phyloP scores from a whole-genome alignment of 768 basidiomycete species.

The Ephemerocybe angulata region DNA sequence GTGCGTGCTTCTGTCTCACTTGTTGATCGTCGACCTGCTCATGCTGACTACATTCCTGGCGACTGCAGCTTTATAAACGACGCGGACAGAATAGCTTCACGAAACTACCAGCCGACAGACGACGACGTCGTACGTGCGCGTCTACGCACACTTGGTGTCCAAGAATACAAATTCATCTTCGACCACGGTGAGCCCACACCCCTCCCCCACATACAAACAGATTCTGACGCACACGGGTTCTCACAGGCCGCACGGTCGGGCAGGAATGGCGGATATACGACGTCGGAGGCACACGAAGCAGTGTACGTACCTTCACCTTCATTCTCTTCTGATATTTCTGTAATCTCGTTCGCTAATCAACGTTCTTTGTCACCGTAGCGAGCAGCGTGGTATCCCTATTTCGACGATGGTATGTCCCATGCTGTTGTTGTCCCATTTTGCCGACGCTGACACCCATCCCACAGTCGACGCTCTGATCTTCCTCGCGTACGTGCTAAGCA shows the following conservation, averaged over 20 bases:
- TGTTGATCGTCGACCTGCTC: conserved; percentile 4
- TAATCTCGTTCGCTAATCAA: background rate
- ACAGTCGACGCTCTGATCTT: conserved; percentile 79
- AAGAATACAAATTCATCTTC: conserved; percentile 67
- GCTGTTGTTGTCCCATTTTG: background rate
- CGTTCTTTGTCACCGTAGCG: conserved; percentile 39
- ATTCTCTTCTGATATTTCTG: no score
- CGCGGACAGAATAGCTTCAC: conserved; percentile 57
- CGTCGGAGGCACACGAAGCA: conserved; percentile 71
- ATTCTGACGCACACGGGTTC: background rate
- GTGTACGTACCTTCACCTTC: conserved; percentile 38
- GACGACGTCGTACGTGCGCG: conserved; percentile 78
- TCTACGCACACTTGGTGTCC: conserved; percentile 72
- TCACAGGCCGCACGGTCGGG: conserved; percentile 54
- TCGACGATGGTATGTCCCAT: conserved; percentile 62
- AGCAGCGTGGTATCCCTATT: conserved; percentile 75
- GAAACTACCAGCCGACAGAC: conserved; percentile 66
- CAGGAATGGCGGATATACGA: conserved; percentile 81
- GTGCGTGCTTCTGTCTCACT: conserved; percentile 38
- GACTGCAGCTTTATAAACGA: conserved; percentile 72
- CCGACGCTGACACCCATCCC: conserved; percentile 10
- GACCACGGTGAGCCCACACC: conserved; percentile 49
- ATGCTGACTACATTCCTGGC: conserved; percentile 5
- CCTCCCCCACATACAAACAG: background rate
- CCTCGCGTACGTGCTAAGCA: conserved; percentile 64